Evolutionary conservation across 352 stramenopile genomes (phyloP).

Genomic region (Globisporangium paddicum): DNA sequence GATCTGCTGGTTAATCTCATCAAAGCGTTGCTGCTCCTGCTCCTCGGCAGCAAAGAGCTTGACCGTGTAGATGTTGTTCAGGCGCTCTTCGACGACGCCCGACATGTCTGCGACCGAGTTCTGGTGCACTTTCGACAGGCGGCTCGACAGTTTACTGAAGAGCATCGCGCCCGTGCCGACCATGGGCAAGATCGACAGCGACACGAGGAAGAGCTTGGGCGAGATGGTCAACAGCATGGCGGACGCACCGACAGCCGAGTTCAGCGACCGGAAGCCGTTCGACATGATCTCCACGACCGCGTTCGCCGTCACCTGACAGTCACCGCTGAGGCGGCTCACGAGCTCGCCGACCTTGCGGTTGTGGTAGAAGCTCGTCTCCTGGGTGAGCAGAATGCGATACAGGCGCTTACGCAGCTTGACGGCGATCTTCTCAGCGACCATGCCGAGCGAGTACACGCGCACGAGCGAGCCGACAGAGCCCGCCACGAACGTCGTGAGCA

Average conservation of each 20-base stretch:
- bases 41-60: slow-evolving; percentile 85
- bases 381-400: slow-evolving; percentile 69
- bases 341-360: slow-evolving; percentile 82
- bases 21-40: slow-evolving; percentile 59
- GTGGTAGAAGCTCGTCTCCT: slow-evolving; percentile 85
- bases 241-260: slow-evolving; percentile 85
- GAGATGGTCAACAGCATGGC: slow-evolving; percentile 88
- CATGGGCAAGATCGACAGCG: slow-evolving; percentile 75
- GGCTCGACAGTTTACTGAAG: slow-evolving; percentile 82
- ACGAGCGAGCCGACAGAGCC: slow-evolving; percentile 85
- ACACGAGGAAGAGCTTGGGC: slow-evolving; percentile 87
- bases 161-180: slow-evolving; percentile 76
- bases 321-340: slow-evolving; percentile 76
- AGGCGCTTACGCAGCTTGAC: slow-evolving; percentile 70
- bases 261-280: slow-evolving; percentile 85
- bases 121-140: slow-evolving; percentile 71
- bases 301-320: slow-evolving; percentile 88
- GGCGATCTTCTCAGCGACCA: slow-evolving; percentile 83
- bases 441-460: slow-evolving; percentile 85
- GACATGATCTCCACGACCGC: slow-evolving; percentile 83
- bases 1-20: slow-evolving; percentile 60
- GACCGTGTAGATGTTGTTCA: slow-evolving; percentile 89
- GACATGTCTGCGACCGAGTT: slow-evolving; percentile 73
- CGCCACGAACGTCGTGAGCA: slow-evolving; percentile 80
- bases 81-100: slow-evolving; percentile 77